Percentiles rank a stretch among this genome's conserved stretches.
Evolutionary conservation across 2,329 filamentous ascomycete genomes (phyloP).

Genomic region (Fusarium pilosicola): DNA sequence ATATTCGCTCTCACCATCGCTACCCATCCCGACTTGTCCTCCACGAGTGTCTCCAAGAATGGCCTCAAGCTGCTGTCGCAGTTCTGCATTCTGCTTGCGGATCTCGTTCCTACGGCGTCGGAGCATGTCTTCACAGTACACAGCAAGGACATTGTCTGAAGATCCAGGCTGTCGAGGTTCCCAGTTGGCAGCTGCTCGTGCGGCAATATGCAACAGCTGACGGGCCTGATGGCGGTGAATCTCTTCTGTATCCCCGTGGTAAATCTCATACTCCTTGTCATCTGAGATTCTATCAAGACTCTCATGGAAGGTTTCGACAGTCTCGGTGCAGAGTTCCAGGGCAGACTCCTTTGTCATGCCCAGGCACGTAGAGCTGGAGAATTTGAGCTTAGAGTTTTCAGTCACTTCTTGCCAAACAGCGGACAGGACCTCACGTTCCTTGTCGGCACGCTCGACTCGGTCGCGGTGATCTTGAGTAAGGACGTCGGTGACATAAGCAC

Average conservation of each 20-base stretch:
- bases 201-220: constrained; percentile 33
- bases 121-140: constrained; percentile 27
- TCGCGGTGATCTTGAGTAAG: constrained; percentile 26
- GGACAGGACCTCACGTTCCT: constrained; percentile 22
- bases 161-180: neutral
- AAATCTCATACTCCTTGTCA: neutral
- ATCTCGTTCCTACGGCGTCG: constrained; percentile 5
- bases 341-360: neutral
- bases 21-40: neutral
- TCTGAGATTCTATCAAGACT: neutral
- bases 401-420: neutral
- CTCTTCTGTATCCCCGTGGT: neutral
- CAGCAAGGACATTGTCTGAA: neutral
- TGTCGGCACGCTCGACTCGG: constrained; percentile 10
- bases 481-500: constrained; percentile 19
- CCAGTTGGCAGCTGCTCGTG: constrained; percentile 27
- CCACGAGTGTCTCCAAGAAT: constrained; percentile 22
- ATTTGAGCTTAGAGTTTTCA: no score
- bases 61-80: constrained; percentile 10
- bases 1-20: constrained; percentile 2
- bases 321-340: constrained; percentile 26
- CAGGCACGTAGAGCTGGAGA: neutral
- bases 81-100: constrained; percentile 1
- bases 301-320: constrained; percentile 15
- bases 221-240: constrained; percentile 6